A percentile compares a stretch with the other conserved stretches of the same genome.
phyloP scores from a whole-genome alignment of 768 basidiomycete genomes.

The Russula lepida region DNA sequence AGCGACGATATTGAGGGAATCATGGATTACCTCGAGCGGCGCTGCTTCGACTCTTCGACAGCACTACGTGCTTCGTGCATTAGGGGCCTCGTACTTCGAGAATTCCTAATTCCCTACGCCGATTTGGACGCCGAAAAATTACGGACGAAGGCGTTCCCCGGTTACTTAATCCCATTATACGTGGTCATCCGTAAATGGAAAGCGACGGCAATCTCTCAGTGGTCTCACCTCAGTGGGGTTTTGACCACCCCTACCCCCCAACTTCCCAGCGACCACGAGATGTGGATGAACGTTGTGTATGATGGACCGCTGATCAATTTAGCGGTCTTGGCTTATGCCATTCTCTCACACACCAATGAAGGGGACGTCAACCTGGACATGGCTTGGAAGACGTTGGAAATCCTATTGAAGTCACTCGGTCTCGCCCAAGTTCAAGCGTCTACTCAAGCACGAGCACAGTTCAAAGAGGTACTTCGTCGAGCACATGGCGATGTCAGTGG shows the following conservation, averaged over 20 bases:
- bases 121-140: too few relatives aligned
- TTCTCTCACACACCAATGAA: neutral
- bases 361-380: neutral
- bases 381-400: neutral
- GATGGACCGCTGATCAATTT: conserved; percentile 6
- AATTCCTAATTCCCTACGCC: too few relatives aligned
- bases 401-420: neutral
- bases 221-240: neutral
- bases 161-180: too few relatives aligned
- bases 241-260: neutral
- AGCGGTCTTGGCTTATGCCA: neutral
- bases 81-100: neutral
- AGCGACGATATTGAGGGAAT: too few relatives aligned
- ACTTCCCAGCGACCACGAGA: neutral
- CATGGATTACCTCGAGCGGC: too few relatives aligned
- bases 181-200: too few relatives aligned
- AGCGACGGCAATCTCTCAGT: too few relatives aligned
- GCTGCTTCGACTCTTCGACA: too few relatives aligned
- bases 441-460: neutral
- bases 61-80: conserved; percentile 1
- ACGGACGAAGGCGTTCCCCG: too few relatives aligned
- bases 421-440: neutral
- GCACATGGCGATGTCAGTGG: too few relatives aligned
- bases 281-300: too few relatives aligned
- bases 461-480: neutral